Evolutionary conservation across 2,329 filamentous ascomycete genomes (phyloP).

Genomic region (Harringtonia aguacate): DNA sequence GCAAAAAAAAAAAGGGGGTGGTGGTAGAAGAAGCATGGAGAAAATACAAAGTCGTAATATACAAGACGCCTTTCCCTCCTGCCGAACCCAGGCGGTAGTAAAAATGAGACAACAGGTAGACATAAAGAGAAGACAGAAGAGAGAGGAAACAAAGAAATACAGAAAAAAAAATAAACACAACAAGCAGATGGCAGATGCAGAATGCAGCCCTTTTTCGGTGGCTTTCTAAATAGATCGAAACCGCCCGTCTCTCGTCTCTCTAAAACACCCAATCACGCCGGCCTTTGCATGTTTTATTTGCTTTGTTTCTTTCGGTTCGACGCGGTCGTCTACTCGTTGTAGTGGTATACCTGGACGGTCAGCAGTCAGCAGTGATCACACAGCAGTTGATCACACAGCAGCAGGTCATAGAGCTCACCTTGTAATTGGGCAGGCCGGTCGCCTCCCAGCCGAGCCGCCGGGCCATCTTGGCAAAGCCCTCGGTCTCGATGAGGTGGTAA

Average conservation of each 20-base stretch:
- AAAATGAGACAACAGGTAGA: no score
- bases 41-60: conserved; percentile 4
- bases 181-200: not conserved
- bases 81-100: conserved; percentile 6
- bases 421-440: conserved; percentile 91
- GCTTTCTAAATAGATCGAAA: not conserved
- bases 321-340: conserved; percentile 63
- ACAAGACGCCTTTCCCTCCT: conserved; percentile 9
- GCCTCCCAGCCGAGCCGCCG: conserved; percentile 75
- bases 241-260: no score
- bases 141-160: not conserved
- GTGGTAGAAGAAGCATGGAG: not conserved
- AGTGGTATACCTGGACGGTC: conserved; percentile 63
- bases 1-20: not conserved
- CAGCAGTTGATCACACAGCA: not conserved
- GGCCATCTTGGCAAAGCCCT: conserved; percentile 97
- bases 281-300: no score
- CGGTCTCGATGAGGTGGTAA: conserved; percentile 94
- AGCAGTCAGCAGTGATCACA: not conserved
- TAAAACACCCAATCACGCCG: no score
- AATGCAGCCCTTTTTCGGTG: not conserved
- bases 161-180: not conserved
- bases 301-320: no score
- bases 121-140: not conserved
- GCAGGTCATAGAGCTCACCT: conserved; percentile 48